A percentile compares a stretch with the other conserved stretches of the same genome.
These are phyloP conservation scores for Phytophthora sp. DNA, from an alignment of 352 stramenopile species.

Conservation along the genomic window DNA sequence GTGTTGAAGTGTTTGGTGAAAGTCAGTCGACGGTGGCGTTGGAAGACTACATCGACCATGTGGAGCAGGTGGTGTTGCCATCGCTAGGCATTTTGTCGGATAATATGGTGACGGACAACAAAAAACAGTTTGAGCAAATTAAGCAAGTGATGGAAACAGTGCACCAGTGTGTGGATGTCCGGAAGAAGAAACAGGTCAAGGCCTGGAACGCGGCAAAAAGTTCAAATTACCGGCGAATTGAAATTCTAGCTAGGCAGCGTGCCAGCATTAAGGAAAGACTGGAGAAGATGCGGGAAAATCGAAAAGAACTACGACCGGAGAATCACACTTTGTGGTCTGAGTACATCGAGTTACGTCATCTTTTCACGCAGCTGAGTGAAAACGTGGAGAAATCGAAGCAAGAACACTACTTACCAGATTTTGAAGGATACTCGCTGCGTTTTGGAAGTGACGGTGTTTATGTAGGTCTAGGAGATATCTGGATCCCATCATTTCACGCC, in stretches of 20 bases:
- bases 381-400: conserved; percentile 75
- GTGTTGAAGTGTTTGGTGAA: conserved; percentile 58
- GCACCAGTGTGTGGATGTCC: conserved; percentile 47
- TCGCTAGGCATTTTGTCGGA: conserved; percentile 9
- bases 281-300: conserved; percentile 56
- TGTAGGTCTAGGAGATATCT: conserved; percentile 72
- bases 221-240: conserved; percentile 68
- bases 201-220: conserved; percentile 64
- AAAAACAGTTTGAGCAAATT: conserved; percentile 44
- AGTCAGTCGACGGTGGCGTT: conserved; percentile 43
- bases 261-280: conserved; percentile 64
- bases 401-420: conserved; percentile 65
- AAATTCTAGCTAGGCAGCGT: conserved; percentile 66
- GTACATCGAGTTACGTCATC: conserved; percentile 71
- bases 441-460: conserved; percentile 78
- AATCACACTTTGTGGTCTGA: conserved; percentile 64
- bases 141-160: conserved; percentile 60
- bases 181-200: conserved; percentile 51
- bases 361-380: conserved; percentile 60
- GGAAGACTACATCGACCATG: conserved; percentile 52
- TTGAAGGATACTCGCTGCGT: conserved; percentile 66
- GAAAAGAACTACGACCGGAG: conserved; percentile 46
- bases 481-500: conserved; percentile 73
- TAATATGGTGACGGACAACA: conserved; percentile 2
- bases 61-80: conserved; percentile 55